Percentiles rank a stretch among this genome's conserved stretches.
phyloP scores from a whole-genome alignment of 495 filamentous ascomycete genomes.

The Tuber microsphaerosporum region DNA sequence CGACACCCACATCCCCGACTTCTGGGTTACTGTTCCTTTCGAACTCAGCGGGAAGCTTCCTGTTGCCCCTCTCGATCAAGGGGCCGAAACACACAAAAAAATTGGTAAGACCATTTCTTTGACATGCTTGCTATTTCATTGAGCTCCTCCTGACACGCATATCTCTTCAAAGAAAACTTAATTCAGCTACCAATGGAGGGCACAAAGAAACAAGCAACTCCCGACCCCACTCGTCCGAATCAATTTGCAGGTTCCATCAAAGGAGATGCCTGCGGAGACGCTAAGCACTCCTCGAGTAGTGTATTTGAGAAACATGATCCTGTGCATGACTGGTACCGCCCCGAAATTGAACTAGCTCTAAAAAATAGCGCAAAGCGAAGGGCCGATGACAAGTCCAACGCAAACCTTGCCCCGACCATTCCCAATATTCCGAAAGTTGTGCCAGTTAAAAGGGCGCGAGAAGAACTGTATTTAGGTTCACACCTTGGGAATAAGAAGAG shows the following conservation, averaged over 20 bases:
- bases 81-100: not conserved
- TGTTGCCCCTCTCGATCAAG: not conserved
- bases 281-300: not conserved
- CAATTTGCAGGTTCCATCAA: slow-evolving; percentile 2
- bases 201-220: not conserved
- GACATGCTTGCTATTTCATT: not conserved
- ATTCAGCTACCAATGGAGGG: not conserved
- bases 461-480: not conserved
- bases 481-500: not conserved
- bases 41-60: not conserved
- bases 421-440: not conserved
- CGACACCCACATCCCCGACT: not conserved
- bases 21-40: not conserved
- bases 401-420: not conserved
- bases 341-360: not conserved
- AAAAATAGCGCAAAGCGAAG: not conserved
- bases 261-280: not conserved
- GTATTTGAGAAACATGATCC: not conserved
- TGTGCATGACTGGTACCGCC: not conserved
- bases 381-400: not conserved
- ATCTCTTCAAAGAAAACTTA: not conserved
- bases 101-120: not conserved
- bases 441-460: not conserved
- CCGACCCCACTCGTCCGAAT: not conserved
- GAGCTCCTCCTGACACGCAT: not conserved